Percentiles rank a stretch among this genome's conserved stretches.
phyloP scores from a whole-genome alignment of 2,329 filamentous ascomycete genomes.

The Phyllosticta citriasiana region DNA sequence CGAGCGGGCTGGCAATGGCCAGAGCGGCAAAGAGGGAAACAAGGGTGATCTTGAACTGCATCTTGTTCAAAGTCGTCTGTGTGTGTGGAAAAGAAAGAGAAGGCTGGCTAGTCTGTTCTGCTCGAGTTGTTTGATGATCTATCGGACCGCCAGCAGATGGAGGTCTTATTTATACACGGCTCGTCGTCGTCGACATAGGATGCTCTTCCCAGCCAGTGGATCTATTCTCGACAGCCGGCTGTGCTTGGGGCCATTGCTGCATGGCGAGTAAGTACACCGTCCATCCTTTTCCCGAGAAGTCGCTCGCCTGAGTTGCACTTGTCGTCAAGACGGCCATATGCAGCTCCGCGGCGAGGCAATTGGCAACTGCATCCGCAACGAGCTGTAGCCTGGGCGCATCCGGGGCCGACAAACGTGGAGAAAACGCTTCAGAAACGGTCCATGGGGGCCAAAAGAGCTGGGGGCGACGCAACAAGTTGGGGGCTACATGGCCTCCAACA shows the following conservation, averaged over 20 bases:
- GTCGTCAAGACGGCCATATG: neutral
- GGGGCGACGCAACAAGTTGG: neutral
- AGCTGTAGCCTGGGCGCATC: neutral
- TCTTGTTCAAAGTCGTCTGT: neutral
- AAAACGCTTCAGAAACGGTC: neutral
- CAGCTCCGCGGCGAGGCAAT: neutral
- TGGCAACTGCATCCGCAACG: neutral
- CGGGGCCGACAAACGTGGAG: neutral
- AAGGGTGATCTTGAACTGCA: constrained; percentile 6
- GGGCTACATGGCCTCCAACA: neutral
- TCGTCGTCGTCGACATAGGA: neutral
- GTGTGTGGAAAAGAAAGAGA: neutral
- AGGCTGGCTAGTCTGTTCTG: neutral
- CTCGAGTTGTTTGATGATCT: neutral
- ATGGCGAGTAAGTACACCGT: neutral
- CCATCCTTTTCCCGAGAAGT: neutral
- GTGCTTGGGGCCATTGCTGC: neutral
- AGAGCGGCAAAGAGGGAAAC: constrained; percentile 3
- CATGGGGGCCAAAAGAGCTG: neutral
- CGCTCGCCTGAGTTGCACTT: neutral
- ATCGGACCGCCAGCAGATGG: neutral
- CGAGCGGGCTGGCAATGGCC: neutral
- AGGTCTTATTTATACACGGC: neutral
- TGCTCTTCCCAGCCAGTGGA: neutral
- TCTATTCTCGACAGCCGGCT: neutral